A percentile compares a stretch with the other conserved stretches of the same genome.
Evolutionary conservation across 2,329 filamentous ascomycete species (phyloP).

Genomic region (Ceratocystis lukuohia): DNA sequence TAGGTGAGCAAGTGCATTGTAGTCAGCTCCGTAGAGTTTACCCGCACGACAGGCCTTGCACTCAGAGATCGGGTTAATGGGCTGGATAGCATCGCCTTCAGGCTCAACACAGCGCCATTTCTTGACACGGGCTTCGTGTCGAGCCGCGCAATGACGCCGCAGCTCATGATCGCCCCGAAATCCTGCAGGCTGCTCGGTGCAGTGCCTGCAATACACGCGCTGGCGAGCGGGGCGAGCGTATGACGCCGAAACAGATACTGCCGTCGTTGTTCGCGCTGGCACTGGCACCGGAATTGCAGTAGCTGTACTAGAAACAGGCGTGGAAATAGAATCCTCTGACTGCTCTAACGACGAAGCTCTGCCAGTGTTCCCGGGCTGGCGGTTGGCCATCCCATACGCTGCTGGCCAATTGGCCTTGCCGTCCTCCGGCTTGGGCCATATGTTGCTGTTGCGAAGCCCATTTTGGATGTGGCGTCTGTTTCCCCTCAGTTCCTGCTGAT

Average conservation of each 20-base stretch:
- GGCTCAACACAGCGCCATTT: slow-evolving; percentile 49
- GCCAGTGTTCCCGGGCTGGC: not conserved
- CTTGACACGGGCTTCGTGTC: slow-evolving; percentile 46
- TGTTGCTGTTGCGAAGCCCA: slow-evolving; percentile 26
- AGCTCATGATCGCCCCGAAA: slow-evolving; percentile 82
- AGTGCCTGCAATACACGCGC: slow-evolving; percentile 51
- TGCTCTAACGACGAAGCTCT: not conserved
- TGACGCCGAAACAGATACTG: not conserved
- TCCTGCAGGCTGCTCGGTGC: slow-evolving; percentile 58
- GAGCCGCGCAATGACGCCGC: slow-evolving; percentile 48
- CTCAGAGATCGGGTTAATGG: slow-evolving; percentile 46
- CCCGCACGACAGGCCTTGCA: slow-evolving; percentile 69
- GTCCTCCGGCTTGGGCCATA: slow-evolving; percentile 34
- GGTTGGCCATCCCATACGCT: not conserved
- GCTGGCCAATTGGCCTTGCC: slow-evolving; percentile 2
- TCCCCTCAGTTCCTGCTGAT: not conserved
- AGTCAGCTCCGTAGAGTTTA: slow-evolving; percentile 82
- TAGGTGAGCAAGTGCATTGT: slow-evolving; percentile 87
- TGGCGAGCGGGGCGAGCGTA: slow-evolving; percentile 12
- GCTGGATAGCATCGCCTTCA: slow-evolving; percentile 6
- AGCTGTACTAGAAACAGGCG: not conserved
- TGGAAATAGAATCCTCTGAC: not conserved
- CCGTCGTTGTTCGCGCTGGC: not conserved
- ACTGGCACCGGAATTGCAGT: not conserved
- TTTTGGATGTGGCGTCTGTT: slow-evolving; percentile 32